phyloP scores from a whole-genome alignment of 805 yeast species.

The Hyphopichia homilentoma region DNA sequence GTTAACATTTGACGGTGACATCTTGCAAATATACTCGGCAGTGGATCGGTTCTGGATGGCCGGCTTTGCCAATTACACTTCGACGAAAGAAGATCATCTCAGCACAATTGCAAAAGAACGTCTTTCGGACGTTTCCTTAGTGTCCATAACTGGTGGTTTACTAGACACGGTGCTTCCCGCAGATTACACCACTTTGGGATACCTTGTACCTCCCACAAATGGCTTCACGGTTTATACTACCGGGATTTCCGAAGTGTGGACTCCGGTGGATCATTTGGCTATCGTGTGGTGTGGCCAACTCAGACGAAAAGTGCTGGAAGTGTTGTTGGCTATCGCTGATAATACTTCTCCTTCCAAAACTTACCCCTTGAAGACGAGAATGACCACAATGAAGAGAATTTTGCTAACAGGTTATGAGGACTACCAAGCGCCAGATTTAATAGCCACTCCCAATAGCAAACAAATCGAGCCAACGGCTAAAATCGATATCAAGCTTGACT shows the following conservation, averaged over 20 bases:
- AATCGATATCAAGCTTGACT: conserved; percentile 14
- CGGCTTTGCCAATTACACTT: conserved; percentile 38
- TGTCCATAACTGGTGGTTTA: conserved; percentile 89
- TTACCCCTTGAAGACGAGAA: conserved; percentile 48
- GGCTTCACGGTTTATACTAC: conserved; percentile 84
- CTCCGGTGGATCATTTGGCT: conserved; percentile 91
- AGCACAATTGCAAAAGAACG: conserved; percentile 40
- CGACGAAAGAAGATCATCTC: conserved; percentile 11
- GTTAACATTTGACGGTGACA: conserved; percentile 87
- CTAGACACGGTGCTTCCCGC: conserved; percentile 81
- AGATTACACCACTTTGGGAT: conserved; percentile 76
- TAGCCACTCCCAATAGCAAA: conserved; percentile 16
- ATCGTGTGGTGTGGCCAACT: conserved; percentile 95
- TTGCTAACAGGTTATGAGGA: conserved; percentile 59
- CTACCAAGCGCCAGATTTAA: conserved; percentile 23
- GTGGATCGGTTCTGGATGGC: conserved; percentile 79
- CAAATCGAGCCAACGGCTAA: conserved; percentile 9
- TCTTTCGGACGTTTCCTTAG: conserved; percentile 56
- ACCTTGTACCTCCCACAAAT: conserved; percentile 65
- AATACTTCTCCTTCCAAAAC: conserved; percentile 46
- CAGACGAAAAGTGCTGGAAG: conserved; percentile 56
- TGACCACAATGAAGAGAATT: conserved; percentile 48
- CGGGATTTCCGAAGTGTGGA: conserved; percentile 89
- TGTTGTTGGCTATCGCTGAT: conserved; percentile 52
- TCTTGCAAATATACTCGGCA: conserved; percentile 67